Evolutionary conservation across 1,284 basidiomycete species (phyloP), one percentile per base, ranked within the genome.

Genomic region (Cutaneotrichosporon cyanovorans): DNA sequence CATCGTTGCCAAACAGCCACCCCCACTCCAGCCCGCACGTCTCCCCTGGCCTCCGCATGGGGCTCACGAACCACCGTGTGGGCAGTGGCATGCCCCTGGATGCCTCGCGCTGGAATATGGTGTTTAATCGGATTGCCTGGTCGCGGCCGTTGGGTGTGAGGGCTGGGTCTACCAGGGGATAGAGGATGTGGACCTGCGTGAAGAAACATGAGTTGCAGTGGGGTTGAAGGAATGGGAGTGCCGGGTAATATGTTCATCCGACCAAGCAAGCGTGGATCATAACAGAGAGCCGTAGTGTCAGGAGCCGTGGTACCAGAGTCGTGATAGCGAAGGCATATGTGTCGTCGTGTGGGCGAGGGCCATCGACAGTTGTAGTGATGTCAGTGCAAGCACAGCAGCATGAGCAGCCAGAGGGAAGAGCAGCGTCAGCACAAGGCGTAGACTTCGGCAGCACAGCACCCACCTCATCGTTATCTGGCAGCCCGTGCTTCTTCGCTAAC

Each of bases 21-120:
- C 53, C 53, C 63, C 63, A 65, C 38, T 60, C 58, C 20, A 62
- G 49, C 9, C 60, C 60, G 21, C 48, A 45, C 9, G 63, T 65
- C 44, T 65, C 61, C n/a, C 59, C 57, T 12, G 59, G 54, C 3
- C 63, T 46, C 15, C 51, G 56, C 42, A 65, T 43, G n/a, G 63
- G 60, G 33, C 55, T 58, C 2, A 57, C 56, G 37, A 57, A 65
- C 42, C 41, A 63, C 41, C 45, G 50, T 21, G 57, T 47, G 20
- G 63, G 63, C 15, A 59, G 19, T 10, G 63, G 63, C 61, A 65
- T 62, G 19, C 58, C 61, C 5, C 32, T 18, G 3, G 23, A 18
- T 0, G 36, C 32, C 44, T 65, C 61, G 7, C 50, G 37, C 42
- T 55, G 37, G 10, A 65, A 46, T n/a, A 51, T 49, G 11, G 20